These are phyloP conservation scores for Trichoderma lentiforme DNA, from an alignment of 2,329 filamentous ascomycete genomes.

Conservation along the genomic window DNA sequence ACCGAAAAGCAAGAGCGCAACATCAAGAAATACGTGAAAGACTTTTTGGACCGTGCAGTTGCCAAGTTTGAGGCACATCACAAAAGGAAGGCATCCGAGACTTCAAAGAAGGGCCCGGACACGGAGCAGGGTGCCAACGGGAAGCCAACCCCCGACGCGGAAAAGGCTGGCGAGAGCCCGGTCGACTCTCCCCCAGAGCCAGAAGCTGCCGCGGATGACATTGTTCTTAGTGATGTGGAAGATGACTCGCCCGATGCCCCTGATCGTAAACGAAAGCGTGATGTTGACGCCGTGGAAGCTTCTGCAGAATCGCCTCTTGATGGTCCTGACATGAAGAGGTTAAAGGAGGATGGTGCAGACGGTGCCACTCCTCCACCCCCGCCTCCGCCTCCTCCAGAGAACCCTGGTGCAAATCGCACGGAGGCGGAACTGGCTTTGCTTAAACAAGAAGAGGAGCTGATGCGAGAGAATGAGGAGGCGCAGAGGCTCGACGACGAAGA, in stretches of 20 bases:
- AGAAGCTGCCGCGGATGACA: slow-evolving; percentile 25
- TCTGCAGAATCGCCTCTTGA: slow-evolving; percentile 51
- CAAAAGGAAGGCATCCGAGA: slow-evolving; percentile 54
- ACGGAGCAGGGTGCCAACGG: slow-evolving; percentile 16
- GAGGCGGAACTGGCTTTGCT: slow-evolving; percentile 45
- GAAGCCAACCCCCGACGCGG: slow-evolving; percentile 15
- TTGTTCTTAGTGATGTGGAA: slow-evolving; percentile 43
- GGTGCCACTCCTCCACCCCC: slow-evolving; percentile 43
- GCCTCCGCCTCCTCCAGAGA: slow-evolving; percentile 44
- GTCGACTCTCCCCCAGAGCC: slow-evolving; percentile 1
- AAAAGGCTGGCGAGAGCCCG: slow-evolving; percentile 19
- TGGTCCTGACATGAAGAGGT: slow-evolving; percentile 52
- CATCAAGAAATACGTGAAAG: slow-evolving; percentile 77
- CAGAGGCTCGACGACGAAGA: slow-evolving; percentile 48
- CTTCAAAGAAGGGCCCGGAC: slow-evolving; percentile 27
- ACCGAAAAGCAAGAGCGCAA: slow-evolving; percentile 75
- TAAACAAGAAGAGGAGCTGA: slow-evolving; percentile 49
- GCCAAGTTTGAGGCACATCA: slow-evolving; percentile 69
- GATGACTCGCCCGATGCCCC: slow-evolving; percentile 44
- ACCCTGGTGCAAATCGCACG: slow-evolving; percentile 34
- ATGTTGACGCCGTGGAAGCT: slow-evolving; percentile 37
- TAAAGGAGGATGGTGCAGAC: slow-evolving; percentile 46
- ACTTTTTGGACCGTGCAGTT: slow-evolving; percentile 84
- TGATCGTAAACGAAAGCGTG: slow-evolving; percentile 64
- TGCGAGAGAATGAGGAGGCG: slow-evolving; percentile 54